Evolutionary conservation across 306 rosid genomes (phyloP), one percentile per base, ranked within the genome.

Genomic region (Argentina anserina): DNA sequence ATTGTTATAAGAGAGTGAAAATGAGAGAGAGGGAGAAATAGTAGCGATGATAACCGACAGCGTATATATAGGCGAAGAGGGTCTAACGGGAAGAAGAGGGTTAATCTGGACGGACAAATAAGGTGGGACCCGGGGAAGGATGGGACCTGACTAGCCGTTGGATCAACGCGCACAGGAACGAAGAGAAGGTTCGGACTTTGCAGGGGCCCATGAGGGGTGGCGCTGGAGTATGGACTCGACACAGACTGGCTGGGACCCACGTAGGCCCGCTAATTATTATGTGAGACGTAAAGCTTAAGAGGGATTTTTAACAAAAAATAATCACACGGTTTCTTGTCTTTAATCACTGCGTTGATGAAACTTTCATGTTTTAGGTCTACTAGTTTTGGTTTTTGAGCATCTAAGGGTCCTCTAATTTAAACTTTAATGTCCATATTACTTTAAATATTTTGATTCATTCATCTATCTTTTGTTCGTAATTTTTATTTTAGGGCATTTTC

Each of bases 91-190:
- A 75, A 78, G 63, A 70, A 59, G 41, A 13, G n/a, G 68, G 73
- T 39, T 55, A 42, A 79, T 82, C 87, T 67, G 75, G 82, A 67
- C 85, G 80, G 79, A 45, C 63, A 18, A 56, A 46, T 25, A 26
- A 0, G 20, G 62, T 67, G 88, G 87, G 88, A 3, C 84, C 84
- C 63, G 0, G 4, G 0, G 2, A 14, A 3, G 9, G 78, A 72
- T 82, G 84, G 85, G 87, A 72, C 83, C 81, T 14, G 29, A 66
- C 66, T 90, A 88, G 85, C 96, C 92, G 95, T 90, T 92, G 78
- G 95, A 89, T 85, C 21, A 80, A 60, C 42, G 80, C 42, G 80
- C 0, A 3, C 9, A 60, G 9, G 47, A 59, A 76, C 52, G 80
- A 84, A 84, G 73, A 52, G 82, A 87, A 84, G 82, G 84, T 84